phyloP scores from a whole-genome alignment of 768 basidiomycete genomes.

The Phylloporus rhodoxanthus region DNA sequence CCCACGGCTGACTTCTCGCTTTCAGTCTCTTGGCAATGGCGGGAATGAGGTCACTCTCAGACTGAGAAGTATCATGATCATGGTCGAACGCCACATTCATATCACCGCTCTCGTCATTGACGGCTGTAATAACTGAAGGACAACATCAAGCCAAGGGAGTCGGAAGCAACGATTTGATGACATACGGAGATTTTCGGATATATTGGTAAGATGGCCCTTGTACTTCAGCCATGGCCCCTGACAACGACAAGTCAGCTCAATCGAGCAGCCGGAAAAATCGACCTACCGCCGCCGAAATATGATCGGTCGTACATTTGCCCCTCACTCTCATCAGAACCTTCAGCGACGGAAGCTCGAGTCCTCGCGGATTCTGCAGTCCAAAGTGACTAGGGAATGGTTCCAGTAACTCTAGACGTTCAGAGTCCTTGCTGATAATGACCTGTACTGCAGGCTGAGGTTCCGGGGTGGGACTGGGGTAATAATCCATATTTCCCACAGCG shows the following conservation, averaged over 20 bases:
- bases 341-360: constrained; percentile 72
- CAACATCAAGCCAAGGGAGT: constrained; percentile 1
- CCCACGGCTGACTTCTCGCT: constrained; percentile 80
- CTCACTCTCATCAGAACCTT: constrained; percentile 85
- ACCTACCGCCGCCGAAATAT: constrained; percentile 90
- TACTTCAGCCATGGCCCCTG: constrained; percentile 98
- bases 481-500: constrained; percentile 62
- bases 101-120: constrained; percentile 91
- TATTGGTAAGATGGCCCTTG: constrained; percentile 94
- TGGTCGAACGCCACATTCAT: constrained; percentile 89
- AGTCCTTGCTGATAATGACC: constrained; percentile 70
- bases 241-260: constrained; percentile 3
- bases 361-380: constrained; percentile 40
- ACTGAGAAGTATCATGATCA: constrained; percentile 40
- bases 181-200: constrained; percentile 90
- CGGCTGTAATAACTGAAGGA: constrained; percentile 78
- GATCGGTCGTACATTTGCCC: constrained; percentile 99
- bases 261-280: background rate
- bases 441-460: constrained; percentile 68
- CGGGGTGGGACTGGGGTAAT: constrained; percentile 73
- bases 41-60: constrained; percentile 76
- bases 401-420: constrained; percentile 80
- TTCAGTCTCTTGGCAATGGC: constrained; percentile 87
- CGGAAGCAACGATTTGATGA: constrained; percentile 11
- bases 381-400: constrained; percentile 84